Conservation (phyloP, 257 asterid genomes). For the Plantago ovata region DNA sequence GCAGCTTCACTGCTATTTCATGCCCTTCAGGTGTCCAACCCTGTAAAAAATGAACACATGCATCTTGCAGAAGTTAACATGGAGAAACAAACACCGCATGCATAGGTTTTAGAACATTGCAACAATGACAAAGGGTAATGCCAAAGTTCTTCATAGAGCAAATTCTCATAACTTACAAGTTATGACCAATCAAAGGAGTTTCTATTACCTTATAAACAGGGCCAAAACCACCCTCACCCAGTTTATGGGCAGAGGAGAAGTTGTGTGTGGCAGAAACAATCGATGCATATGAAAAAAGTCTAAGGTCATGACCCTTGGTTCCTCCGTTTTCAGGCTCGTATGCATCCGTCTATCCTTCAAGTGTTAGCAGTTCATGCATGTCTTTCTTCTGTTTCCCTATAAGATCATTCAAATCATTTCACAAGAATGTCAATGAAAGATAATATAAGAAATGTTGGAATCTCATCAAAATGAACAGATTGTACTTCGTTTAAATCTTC, state of each 20-base stretch:
- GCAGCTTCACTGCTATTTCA: constrained; percentile 57
- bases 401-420: constrained; percentile 7
- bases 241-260: constrained; percentile 39
- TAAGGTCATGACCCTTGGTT: constrained; percentile 40
- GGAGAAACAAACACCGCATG: not conserved
- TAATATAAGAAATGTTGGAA: not conserved
- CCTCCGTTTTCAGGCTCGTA: constrained; percentile 27
- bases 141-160: not conserved
- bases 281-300: constrained; percentile 36
- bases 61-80: not conserved
- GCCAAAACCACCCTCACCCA: constrained; percentile 74
- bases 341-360: constrained; percentile 33
- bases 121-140: no score
- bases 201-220: no score
- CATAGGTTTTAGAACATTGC: no score
- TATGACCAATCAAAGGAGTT: constrained; percentile 19
- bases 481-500: constrained; percentile 22
- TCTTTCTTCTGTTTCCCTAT: constrained; percentile 34
- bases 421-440: not conserved
- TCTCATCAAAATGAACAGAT: not conserved
- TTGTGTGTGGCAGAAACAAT: constrained; percentile 44
- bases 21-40: constrained; percentile 47
- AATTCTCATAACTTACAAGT: not conserved
- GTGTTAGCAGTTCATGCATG: constrained; percentile 26
- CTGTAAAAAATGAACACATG: constrained; percentile 20